Percentiles rank a stretch among this genome's conserved stretches.
phyloP scores from a whole-genome alignment of 352 stramenopile species.

The Globisporangium acanthophoron region DNA sequence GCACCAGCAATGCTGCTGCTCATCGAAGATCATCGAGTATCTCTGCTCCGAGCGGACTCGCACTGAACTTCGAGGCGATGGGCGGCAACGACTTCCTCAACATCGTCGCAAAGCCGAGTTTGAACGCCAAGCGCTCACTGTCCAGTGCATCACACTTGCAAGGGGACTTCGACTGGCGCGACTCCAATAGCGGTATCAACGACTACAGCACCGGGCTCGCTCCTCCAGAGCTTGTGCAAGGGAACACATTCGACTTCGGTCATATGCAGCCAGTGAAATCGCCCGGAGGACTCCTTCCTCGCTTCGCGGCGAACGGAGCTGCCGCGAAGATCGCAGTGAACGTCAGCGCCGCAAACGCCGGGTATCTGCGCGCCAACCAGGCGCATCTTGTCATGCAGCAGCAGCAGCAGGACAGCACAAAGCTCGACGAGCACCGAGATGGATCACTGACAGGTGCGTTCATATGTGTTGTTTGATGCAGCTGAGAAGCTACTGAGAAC shows the following conservation, averaged over 20 bases:
- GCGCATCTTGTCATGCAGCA: slow-evolving; percentile 5
- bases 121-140: slow-evolving; percentile 6
- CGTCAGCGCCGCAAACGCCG: neutral
- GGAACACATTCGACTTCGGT: slow-evolving; percentile 8
- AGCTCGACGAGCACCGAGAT: slow-evolving; percentile 11
- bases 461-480: neutral
- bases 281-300: neutral
- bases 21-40: neutral
- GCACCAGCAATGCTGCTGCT: neutral
- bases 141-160: neutral
- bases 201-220: neutral
- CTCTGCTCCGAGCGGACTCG: slow-evolving; percentile 14
- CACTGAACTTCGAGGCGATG: slow-evolving; percentile 22
- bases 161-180: slow-evolving; percentile 4
- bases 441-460: slow-evolving; percentile 2
- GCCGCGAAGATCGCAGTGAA: neutral
- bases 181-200: neutral
- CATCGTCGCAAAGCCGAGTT: slow-evolving; percentile 17
- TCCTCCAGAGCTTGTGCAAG: neutral
- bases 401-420: slow-evolving; percentile 10
- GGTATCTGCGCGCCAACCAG: slow-evolving; percentile 7
- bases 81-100: slow-evolving; percentile 21
- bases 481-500: neutral
- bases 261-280: neutral
- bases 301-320: neutral